phyloP scores from a whole-genome alignment of 306 rosid species.

The Sesbania bispinosa region DNA sequence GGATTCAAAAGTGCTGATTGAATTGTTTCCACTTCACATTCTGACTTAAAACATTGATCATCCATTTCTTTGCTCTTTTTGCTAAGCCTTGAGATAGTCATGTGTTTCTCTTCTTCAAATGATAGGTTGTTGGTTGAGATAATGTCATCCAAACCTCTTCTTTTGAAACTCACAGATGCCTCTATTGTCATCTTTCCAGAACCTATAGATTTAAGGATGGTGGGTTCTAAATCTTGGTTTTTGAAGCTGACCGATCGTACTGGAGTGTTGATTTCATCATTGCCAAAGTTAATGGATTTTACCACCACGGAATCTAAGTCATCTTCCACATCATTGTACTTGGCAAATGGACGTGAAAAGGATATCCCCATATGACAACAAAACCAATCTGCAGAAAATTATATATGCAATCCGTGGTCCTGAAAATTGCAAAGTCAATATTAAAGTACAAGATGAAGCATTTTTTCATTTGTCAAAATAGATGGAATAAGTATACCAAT shows the following conservation, averaged over 20 bases:
- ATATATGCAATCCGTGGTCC: slow-evolving; percentile 29
- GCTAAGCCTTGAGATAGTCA: slow-evolving; percentile 12
- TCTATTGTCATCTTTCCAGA: slow-evolving; percentile 75
- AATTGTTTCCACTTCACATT: slow-evolving; percentile 34
- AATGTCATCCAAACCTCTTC: slow-evolving; percentile 42
- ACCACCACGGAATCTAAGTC: slow-evolving; percentile 59
- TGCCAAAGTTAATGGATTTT: slow-evolving; percentile 68
- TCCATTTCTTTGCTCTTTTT: slow-evolving; percentile 44
- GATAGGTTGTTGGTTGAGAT: slow-evolving; percentile 35
- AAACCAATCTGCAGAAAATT: slow-evolving; percentile 23
- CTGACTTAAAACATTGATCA: slow-evolving; percentile 34
- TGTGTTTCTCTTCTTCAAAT: slow-evolving; percentile 33
- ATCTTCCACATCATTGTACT: slow-evolving; percentile 55
- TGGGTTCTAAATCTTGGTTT: slow-evolving; percentile 60
- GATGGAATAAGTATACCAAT: background rate
- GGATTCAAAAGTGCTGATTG: slow-evolving; percentile 55
- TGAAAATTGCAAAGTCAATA: slow-evolving; percentile 32
- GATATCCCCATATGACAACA: slow-evolving; percentile 65
- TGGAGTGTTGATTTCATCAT: slow-evolving; percentile 49
- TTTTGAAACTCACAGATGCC: slow-evolving; percentile 72
- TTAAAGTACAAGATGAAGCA: slow-evolving; percentile 12
- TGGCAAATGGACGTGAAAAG: slow-evolving; percentile 73
- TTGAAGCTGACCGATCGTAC: slow-evolving; percentile 70
- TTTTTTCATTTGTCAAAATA: background rate
- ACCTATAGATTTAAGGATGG: slow-evolving; percentile 53